A percentile compares a stretch with the other conserved stretches of the same genome.
Conservation (phyloP, 192 early-diverging fungal species). For the Gigaspora rosea region DNA sequence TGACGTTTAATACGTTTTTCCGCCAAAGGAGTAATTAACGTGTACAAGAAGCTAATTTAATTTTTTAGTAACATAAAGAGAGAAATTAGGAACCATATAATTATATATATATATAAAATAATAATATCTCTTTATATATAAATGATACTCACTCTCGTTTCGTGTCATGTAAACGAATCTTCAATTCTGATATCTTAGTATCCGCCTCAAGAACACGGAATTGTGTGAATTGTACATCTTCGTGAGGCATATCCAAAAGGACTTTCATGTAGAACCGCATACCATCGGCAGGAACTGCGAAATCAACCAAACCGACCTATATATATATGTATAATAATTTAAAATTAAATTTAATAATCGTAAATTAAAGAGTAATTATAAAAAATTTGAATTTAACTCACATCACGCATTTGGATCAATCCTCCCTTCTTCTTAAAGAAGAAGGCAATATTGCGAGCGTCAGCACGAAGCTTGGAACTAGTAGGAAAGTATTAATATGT, state of each 20-base stretch:
- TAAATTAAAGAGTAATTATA: neutral
- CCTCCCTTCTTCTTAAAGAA: constrained; percentile 56
- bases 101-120: neutral
- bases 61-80: neutral
- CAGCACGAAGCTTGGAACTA: constrained; percentile 48
- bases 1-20: constrained; percentile 1
- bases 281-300: constrained; percentile 47
- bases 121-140: neutral
- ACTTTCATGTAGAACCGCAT: constrained; percentile 34
- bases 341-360: too few relatives aligned
- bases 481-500: neutral
- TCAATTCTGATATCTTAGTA: constrained; percentile 44
- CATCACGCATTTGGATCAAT: constrained; percentile 49
- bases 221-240: constrained; percentile 19
- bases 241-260: neutral
- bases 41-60: constrained; percentile 8
- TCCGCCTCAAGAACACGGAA: constrained; percentile 39
- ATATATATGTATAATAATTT: neutral
- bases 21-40: neutral
- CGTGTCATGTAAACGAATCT: constrained; percentile 45
- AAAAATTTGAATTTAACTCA: neutral
- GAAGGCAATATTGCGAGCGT: constrained; percentile 60
- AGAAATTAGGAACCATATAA: neutral
- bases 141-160: constrained; percentile 48
- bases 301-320: constrained; percentile 48